Evolutionary conservation across 2,329 filamentous ascomycete species (phyloP).

Genomic region (Drechslerella coelobrocha): DNA sequence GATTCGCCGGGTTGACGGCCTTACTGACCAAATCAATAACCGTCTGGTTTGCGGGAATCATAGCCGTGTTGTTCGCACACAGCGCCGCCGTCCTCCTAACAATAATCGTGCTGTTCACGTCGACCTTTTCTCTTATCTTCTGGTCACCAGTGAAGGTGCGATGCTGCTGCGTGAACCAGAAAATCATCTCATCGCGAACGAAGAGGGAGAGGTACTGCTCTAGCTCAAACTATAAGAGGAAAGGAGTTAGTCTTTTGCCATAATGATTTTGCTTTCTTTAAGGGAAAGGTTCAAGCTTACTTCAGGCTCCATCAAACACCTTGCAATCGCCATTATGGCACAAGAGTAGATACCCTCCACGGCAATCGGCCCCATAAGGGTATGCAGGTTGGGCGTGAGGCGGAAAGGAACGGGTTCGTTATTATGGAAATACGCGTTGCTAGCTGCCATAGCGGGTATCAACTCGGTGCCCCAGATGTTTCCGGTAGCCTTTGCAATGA

Average conservation of each 20-base stretch:
- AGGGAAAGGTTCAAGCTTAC: constrained; percentile 51
- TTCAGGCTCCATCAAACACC: constrained; percentile 87
- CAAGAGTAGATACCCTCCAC: constrained; percentile 97
- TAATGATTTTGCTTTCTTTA: too few species aligned
- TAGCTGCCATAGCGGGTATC: constrained; percentile 83
- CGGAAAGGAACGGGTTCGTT: constrained; percentile 96
- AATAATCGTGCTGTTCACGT: constrained; percentile 85
- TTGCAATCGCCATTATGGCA: constrained; percentile 92
- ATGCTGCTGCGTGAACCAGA: constrained; percentile 88
- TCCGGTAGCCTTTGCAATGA: constrained; percentile 83
- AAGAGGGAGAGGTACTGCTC: constrained; percentile 94
- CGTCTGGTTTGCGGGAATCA: constrained; percentile 93
- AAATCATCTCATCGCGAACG: constrained; percentile 96
- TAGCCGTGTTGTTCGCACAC: constrained; percentile 77
- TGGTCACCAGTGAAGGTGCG: constrained; percentile 68
- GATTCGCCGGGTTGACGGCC: constrained; percentile 87
- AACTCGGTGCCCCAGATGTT: constrained; percentile 97
- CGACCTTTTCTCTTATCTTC: constrained; percentile 78
- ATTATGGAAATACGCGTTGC: constrained; percentile 90
- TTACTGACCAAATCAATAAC: constrained; percentile 93
- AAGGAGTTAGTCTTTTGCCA: constrained; percentile 17
- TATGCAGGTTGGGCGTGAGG: constrained; percentile 93
- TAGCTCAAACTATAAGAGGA: constrained; percentile 70
- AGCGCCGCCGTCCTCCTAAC: constrained; percentile 88
- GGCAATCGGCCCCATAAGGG: constrained; percentile 91